Base-by-base conservation (phyloP, 2,329 filamentous ascomycete species). In the Ampelomyces quisqualis region DNA sequence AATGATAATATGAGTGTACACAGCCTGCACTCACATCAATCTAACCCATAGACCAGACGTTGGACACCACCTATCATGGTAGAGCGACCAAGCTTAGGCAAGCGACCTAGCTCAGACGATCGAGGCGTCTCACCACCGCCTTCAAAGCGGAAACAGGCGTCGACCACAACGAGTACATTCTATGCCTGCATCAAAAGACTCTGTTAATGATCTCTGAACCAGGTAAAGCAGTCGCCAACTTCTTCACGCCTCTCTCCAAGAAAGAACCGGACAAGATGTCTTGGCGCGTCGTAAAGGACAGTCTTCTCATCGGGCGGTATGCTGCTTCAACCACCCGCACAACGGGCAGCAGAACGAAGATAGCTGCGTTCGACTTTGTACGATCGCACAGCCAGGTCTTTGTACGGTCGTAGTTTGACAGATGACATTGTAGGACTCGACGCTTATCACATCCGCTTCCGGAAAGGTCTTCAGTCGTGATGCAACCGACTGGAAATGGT, bases 401-500 rank as follows among this genome's bases (percentile, higher is more conserved):
- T 19, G n/a, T 17, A 35, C 19, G 40, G 10, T 7, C 11, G 10
- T 17, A 13, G 14, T 37, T 49, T 51, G 49, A 53, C 21, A 31
- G 8, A 27, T 34, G 10, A 41, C 35, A 37, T 38, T 40, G 43
- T 52, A 88, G 84, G 93, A 98, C 64, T 93, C 88, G 6, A 98
- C 93, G 1, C 71, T 98, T 22, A 89, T 98, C 47, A 75, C 76
- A 2, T 86, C 89, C 0, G 77, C 81, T 3, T 95, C 90, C 0
- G 90, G 90, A 6, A 93, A 88, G 68, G 85, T 79, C 35, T 91
- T 91, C 59, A 77, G 81, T 2, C 77, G 78, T 36, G 80, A 82
- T 51, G 79, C 83, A 0, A 73, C 75, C 3, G 91, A 97, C 64
- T 98, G 93, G 93, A 89, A 88, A 66, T 98, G 93, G 93, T 97